Evolutionary conservation across 768 basidiomycete genomes (phyloP).

Genomic region (Tylopilus plumbeoviolaceoides): DNA sequence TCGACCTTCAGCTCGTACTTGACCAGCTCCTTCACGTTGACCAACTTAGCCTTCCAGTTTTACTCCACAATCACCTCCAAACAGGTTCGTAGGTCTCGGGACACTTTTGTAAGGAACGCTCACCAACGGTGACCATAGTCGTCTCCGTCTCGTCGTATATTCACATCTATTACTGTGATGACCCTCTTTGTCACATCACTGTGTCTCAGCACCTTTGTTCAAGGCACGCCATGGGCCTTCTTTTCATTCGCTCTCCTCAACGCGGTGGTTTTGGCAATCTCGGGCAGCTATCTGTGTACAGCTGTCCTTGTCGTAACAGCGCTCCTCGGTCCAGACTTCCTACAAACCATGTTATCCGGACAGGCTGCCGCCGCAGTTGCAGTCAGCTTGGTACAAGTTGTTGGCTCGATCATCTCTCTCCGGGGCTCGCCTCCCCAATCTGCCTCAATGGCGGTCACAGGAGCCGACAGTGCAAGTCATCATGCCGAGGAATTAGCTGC

Average conservation of each 20-base stretch:
- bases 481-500: slow-evolving; percentile 66
- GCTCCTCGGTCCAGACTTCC: slow-evolving; percentile 66
- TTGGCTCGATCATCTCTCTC: slow-evolving; percentile 58
- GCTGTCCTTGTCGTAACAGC: slow-evolving; percentile 78
- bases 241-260: slow-evolving; percentile 62
- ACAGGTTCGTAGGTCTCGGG: slow-evolving; percentile 42
- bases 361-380: slow-evolving; percentile 84
- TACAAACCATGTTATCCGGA: slow-evolving; percentile 77
- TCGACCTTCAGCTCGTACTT: slow-evolving; percentile 64
- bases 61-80: slow-evolving; percentile 70
- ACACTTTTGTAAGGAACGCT: slow-evolving; percentile 1
- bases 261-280: slow-evolving; percentile 52
- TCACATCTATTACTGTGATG: slow-evolving; percentile 47
- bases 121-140: slow-evolving; percentile 36
- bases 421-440: slow-evolving; percentile 37
- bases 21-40: slow-evolving; percentile 56
- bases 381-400: slow-evolving; percentile 72
- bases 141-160: slow-evolving; percentile 56
- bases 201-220: slow-evolving; percentile 62
- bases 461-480: slow-evolving; percentile 28
- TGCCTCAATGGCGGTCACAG: slow-evolving; percentile 11
- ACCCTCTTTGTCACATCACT: slow-evolving; percentile 54
- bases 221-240: slow-evolving; percentile 50
- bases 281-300: slow-evolving; percentile 73
- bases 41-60: slow-evolving; percentile 67